phyloP scores from a whole-genome alignment of 768 basidiomycete genomes.

The Candolleomyces efflorescens region DNA sequence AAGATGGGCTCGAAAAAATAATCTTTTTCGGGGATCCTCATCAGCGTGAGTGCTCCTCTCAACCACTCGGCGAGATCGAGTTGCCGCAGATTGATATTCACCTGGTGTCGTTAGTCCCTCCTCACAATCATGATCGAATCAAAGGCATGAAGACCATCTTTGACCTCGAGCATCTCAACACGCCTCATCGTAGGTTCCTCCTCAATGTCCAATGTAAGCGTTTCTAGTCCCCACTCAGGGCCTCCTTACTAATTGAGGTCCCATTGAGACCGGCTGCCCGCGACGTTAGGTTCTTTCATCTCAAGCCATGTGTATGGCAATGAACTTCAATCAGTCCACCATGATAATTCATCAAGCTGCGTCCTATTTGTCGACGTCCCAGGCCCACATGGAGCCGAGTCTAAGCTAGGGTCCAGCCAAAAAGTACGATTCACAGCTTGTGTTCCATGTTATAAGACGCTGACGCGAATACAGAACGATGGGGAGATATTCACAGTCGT shows the following conservation, averaged over 20 bases:
- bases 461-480: constrained; percentile 28
- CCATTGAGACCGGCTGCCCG: constrained; percentile 52
- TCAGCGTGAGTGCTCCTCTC: constrained; percentile 34
- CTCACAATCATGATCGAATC: constrained; percentile 41
- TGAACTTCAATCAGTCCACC: constrained; percentile 35
- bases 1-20: constrained; percentile 31
- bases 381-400: constrained; percentile 29
- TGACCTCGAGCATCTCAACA: constrained; percentile 36
- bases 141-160: constrained; percentile 41
- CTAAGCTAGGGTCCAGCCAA: constrained; percentile 36
- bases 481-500: constrained; percentile 37
- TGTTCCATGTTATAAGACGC: neutral
- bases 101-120: constrained; percentile 37
- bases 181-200: constrained; percentile 24
- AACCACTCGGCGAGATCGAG: neutral
- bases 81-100: neutral
- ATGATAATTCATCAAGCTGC: constrained; percentile 27
- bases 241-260: neutral
- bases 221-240: neutral
- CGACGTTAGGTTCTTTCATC: constrained; percentile 44
- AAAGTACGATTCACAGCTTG: constrained; percentile 24
- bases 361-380: constrained; percentile 41
- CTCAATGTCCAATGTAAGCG: constrained; percentile 48
- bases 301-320: constrained; percentile 38
- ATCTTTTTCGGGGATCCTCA: constrained; percentile 54